These are phyloP conservation scores for Yamadazyma paraphyllophila DNA, from an alignment of 805 yeast genomes.

Conservation along the genomic window DNA sequence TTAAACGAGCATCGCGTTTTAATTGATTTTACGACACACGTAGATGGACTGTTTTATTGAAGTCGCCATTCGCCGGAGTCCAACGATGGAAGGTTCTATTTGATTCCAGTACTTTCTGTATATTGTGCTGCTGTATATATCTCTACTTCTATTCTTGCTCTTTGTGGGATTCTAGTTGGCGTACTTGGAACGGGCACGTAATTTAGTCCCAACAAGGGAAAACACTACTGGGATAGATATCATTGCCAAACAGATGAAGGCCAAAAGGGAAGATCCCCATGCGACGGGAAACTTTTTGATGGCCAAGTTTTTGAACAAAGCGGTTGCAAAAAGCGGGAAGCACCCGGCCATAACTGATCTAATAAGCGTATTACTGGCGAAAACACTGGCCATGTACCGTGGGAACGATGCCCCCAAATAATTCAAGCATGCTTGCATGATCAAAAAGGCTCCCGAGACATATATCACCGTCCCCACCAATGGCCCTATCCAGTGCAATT, in stretches of 20 bases:
- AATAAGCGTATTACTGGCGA: slow-evolving; percentile 53
- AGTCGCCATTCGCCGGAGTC: too few species aligned
- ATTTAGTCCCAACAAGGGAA: too few species aligned
- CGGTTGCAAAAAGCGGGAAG: slow-evolving; percentile 64
- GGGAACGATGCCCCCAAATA: slow-evolving; percentile 50
- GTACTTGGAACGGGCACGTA: too few species aligned
- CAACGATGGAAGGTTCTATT: too few species aligned
- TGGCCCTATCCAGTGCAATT: slow-evolving; percentile 51
- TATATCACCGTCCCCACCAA: slow-evolving; percentile 43
- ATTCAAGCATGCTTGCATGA: slow-evolving; percentile 52
- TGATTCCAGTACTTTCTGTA: too few species aligned
- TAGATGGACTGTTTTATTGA: too few species aligned
- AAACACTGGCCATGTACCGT: slow-evolving; percentile 54
- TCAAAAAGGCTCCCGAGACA: slow-evolving; percentile 38
- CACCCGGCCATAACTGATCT: slow-evolving; percentile 54
- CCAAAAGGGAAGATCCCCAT: slow-evolving; percentile 58
- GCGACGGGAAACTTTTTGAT: slow-evolving; percentile 54
- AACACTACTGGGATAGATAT: too few species aligned
- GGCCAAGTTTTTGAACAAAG: slow-evolving; percentile 54
- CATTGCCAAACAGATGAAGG: too few species aligned
- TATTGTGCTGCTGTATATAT: too few species aligned
- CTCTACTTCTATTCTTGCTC: too few species aligned
- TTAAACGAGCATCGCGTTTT: slow-evolving; percentile 11
- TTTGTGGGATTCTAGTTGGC: too few species aligned
- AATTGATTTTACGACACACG: too few species aligned